These are phyloP conservation scores for Chalara sp. DNA, from an alignment of 2,329 filamentous ascomycete species.

Conservation along the genomic window DNA sequence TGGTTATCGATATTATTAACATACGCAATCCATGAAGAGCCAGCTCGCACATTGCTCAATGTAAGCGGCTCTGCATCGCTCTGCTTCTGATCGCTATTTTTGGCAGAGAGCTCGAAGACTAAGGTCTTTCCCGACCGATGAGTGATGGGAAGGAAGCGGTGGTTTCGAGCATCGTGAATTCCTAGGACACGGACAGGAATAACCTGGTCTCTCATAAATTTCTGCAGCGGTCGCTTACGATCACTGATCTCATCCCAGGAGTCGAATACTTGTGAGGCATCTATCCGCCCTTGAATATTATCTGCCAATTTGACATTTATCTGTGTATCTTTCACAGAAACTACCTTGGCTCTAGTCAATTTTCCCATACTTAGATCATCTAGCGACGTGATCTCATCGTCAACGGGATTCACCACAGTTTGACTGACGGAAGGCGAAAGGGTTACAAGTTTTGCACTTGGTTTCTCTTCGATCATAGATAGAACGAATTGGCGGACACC, in stretches of 20 bases:
- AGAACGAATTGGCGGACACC: constrained; percentile 63
- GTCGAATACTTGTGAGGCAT: constrained; percentile 86
- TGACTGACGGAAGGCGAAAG: constrained; percentile 26
- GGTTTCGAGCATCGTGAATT: constrained; percentile 82
- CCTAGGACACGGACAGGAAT: constrained; percentile 75
- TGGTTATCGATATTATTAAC: constrained; percentile 82
- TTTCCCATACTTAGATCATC: constrained; percentile 70
- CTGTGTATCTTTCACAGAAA: constrained; percentile 85
- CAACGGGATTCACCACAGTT: constrained; percentile 53
- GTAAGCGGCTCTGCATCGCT: constrained; percentile 56
- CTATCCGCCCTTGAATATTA: constrained; percentile 85
- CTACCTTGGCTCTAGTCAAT: constrained; percentile 68
- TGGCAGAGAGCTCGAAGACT: constrained; percentile 82
- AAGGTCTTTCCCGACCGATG: constrained; percentile 73
- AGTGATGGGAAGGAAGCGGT: constrained; percentile 85
- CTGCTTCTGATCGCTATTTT: constrained; percentile 50
- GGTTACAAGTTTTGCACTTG: constrained; percentile 27
- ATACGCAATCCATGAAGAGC: constrained; percentile 70
- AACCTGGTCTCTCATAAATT: constrained; percentile 62
- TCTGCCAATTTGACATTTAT: constrained; percentile 85
- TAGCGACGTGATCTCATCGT: constrained; percentile 55
- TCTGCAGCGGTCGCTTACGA: constrained; percentile 69
- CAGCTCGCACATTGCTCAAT: constrained; percentile 65
- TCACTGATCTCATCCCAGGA: constrained; percentile 80
- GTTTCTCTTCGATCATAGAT: constrained; percentile 46